Base-by-base conservation (phyloP, 208 protist genomes). In the Acanthamoeba quina region DNA sequence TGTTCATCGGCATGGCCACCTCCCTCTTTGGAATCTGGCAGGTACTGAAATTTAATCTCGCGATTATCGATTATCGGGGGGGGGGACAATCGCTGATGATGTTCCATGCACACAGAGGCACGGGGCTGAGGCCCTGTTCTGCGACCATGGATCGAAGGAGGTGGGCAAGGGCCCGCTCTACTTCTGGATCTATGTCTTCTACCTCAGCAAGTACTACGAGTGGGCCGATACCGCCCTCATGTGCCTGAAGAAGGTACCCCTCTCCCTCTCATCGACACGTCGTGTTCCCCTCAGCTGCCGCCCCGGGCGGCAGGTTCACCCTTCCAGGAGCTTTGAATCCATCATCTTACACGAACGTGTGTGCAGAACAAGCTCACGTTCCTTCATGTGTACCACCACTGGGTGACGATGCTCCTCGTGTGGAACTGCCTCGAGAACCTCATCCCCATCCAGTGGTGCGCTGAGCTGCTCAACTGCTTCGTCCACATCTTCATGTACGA, bases 371-470 rank as follows among this genome's bases (percentile, higher is more conserved):
- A 74, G 34, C 47, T 96, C 26, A 66, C 64, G 19, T 95, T 96
- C 70, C 29, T 96, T 64, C 95, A 96, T 13, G 94, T 93, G 6
- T 96, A 95, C 85, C 95, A 96, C 37, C 95, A 96, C 85, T 74
- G 37, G 41, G 41, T 94, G n/a, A 89, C 76, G 21, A 68, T 89
- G 49, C 89, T 93, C 44, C 78, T 95, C 11, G 47, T 95, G 68
- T 95, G 56, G 78, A 80, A 80, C 82, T 91, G 54, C 31, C 60
- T 88, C 21, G 44, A 94, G 31, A 94, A 68, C 64, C 41, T 90
- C 24, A 90, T 68, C 26, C 47, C 93, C 41, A 56, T 70, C 52
- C 93, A 95, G 80, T 93, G 80, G 80, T 66, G 34, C 19, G 66
- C 70, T 24, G 93, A 78, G 66, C n/a, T 95, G 3, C 34, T 74